Evolutionary conservation across 768 basidiomycete genomes (phyloP).

Genomic region (Macrocybe gigantea): DNA sequence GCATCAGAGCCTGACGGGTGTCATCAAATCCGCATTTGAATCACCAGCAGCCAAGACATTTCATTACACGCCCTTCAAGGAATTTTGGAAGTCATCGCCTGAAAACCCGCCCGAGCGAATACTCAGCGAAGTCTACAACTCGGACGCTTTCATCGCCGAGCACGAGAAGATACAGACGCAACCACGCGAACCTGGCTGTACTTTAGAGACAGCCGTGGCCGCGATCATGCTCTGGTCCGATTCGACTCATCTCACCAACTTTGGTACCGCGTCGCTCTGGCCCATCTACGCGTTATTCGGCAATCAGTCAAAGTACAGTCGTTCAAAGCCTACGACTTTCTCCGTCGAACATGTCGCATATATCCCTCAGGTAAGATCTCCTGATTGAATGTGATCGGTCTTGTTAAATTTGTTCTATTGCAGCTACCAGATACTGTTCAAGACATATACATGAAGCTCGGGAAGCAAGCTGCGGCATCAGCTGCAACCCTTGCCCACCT

Average conservation of each 20-base stretch:
- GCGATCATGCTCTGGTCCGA: conserved; percentile 27
- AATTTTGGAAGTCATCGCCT: conserved; percentile 7
- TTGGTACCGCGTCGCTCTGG: conserved; percentile 30
- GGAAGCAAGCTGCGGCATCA: conserved; percentile 1
- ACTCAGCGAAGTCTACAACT: conserved; percentile 14
- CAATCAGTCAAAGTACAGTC: conserved; percentile 30
- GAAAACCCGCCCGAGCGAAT: conserved; percentile 4
- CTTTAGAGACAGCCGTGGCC: conserved; percentile 18
- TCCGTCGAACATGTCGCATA: conserved; percentile 34
- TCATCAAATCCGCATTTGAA: neutral
- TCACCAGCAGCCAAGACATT: neutral
- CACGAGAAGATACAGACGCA: conserved; percentile 9
- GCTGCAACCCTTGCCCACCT: conserved; percentile 21
- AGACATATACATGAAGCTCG: conserved; percentile 13
- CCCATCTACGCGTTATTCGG: conserved; percentile 34
- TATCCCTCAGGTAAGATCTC: conserved; percentile 25
- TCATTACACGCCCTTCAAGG: conserved; percentile 14
- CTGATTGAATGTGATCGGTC: neutral
- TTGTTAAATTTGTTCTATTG: neutral
- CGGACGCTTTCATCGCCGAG: conserved; percentile 11
- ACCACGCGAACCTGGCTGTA: conserved; percentile 6
- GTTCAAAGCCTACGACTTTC: conserved; percentile 17
- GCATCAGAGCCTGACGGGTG: neutral
- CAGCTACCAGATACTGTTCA: conserved; percentile 25
- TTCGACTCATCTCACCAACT: conserved; percentile 27